Conservation (phyloP, 345 rosid genomes). For the Gossypium longicalyx region DNA sequence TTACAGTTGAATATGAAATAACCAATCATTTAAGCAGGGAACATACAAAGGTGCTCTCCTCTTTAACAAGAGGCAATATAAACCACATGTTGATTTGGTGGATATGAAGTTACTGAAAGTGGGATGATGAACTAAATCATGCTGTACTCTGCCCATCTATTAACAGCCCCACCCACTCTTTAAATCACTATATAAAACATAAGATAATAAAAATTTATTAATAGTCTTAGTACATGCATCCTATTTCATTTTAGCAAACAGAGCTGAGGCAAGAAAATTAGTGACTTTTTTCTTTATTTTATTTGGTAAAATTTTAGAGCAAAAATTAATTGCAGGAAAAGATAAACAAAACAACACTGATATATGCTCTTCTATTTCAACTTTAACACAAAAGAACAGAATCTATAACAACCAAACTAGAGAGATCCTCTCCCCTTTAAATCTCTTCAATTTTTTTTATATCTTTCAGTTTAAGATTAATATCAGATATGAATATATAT, state of each 20-base stretch:
- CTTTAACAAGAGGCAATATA: background rate
- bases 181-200: too few species aligned
- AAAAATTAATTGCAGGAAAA: background rate
- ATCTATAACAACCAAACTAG: too few species aligned
- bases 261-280: background rate
- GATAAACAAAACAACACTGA: too few species aligned
- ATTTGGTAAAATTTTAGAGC: background rate
- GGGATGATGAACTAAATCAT: slow-evolving; percentile 1
- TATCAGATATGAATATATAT: too few species aligned
- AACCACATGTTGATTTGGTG: background rate
- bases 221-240: background rate
- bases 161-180: background rate
- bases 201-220: background rate
- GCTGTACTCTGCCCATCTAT: background rate
- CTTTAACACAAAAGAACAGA: too few species aligned
- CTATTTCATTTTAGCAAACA: background rate
- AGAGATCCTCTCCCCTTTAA: too few species aligned
- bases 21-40: background rate
- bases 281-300: background rate
- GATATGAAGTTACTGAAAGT: slow-evolving; percentile 1
- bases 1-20: background rate
- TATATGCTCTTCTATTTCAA: background rate
- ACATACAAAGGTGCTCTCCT: background rate
- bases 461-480: too few species aligned
- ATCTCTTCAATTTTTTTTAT: too few species aligned